Conservation (phyloP, 2,329 filamentous ascomycete genomes). For the Aphanoascus verrucosus region DNA sequence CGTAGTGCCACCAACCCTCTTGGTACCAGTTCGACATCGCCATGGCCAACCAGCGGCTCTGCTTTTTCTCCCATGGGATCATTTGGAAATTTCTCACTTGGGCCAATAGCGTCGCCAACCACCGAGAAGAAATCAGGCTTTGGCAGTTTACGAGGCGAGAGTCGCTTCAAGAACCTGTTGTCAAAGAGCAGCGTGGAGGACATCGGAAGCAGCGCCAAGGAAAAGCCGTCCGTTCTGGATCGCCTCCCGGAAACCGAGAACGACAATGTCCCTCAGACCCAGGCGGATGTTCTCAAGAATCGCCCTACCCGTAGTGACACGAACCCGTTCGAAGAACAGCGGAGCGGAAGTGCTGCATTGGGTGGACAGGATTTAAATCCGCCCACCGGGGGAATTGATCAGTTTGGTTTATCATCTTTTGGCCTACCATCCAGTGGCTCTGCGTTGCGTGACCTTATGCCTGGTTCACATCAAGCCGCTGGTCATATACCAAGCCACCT, state of each 20-base stretch:
- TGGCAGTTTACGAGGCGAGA: constrained; percentile 60
- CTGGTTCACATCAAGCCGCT: constrained; percentile 47
- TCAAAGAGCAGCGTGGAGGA: constrained; percentile 66
- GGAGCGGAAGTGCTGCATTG: constrained; percentile 54
- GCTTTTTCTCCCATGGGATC: constrained; percentile 65
- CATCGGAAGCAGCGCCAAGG: constrained; percentile 41
- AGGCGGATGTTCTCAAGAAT: constrained; percentile 41
- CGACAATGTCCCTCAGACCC: constrained; percentile 40
- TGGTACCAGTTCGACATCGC: constrained; percentile 33
- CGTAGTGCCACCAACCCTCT: constrained; percentile 47
- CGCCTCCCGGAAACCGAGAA: constrained; percentile 44
- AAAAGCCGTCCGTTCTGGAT: constrained; percentile 46
- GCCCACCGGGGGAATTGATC: constrained; percentile 38
- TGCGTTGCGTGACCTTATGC: constrained; percentile 48
- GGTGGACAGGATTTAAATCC: constrained; percentile 62
- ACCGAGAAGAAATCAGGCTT: constrained; percentile 62
- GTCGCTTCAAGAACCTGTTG: constrained; percentile 75
- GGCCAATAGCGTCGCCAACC: constrained; percentile 41
- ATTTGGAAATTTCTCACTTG: constrained; percentile 82
- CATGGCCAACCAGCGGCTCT: constrained; percentile 50
- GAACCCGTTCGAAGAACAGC: constrained; percentile 43
- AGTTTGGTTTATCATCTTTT: constrained; percentile 50
- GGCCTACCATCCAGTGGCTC: constrained; percentile 49
- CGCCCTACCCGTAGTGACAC: constrained; percentile 40
- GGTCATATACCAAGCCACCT: constrained; percentile 45